These are phyloP conservation scores for Pseudocercospora macadamiae DNA, from an alignment of 2,329 filamentous ascomycete species.

Conservation along the genomic window DNA sequence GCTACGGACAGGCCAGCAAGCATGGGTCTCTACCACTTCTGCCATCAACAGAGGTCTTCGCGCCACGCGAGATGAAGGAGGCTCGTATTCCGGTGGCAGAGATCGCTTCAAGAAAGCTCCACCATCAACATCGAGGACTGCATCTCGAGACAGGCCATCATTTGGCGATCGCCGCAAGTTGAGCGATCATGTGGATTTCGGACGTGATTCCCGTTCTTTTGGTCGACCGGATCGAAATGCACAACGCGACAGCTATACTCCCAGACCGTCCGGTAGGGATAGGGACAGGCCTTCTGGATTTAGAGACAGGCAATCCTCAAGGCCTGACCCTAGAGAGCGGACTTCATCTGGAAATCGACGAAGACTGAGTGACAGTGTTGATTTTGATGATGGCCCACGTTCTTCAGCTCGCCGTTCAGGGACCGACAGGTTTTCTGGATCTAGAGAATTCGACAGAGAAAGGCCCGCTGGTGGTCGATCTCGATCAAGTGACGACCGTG, in stretches of 20 bases:
- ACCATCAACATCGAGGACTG: conserved; percentile 2
- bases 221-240: not conserved
- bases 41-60: conserved; percentile 71
- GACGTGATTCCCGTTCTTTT: not conserved
- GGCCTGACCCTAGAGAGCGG: not conserved
- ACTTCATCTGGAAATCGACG: not conserved
- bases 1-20: conserved; percentile 7
- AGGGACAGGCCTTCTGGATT: not conserved
- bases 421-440: not conserved
- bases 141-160: not conserved
- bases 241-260: not conserved
- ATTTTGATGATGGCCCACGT: not conserved
- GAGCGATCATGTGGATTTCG: not conserved
- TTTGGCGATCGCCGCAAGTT: not conserved
- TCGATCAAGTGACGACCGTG: not conserved
- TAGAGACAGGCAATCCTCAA: not conserved
- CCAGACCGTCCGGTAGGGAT: not conserved
- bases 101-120: conserved; percentile 11
- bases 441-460: not conserved
- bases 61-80: conserved; percentile 24
- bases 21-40: conserved; percentile 61
- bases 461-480: not conserved
- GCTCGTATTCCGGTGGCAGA: conserved; percentile 20
- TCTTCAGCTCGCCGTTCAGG: not conserved
- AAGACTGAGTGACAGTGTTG: not conserved